Percentiles rank a stretch among this genome's conserved stretches.
phyloP scores from a whole-genome alignment of 768 basidiomycete species.

The Arthromyces matolae region DNA sequence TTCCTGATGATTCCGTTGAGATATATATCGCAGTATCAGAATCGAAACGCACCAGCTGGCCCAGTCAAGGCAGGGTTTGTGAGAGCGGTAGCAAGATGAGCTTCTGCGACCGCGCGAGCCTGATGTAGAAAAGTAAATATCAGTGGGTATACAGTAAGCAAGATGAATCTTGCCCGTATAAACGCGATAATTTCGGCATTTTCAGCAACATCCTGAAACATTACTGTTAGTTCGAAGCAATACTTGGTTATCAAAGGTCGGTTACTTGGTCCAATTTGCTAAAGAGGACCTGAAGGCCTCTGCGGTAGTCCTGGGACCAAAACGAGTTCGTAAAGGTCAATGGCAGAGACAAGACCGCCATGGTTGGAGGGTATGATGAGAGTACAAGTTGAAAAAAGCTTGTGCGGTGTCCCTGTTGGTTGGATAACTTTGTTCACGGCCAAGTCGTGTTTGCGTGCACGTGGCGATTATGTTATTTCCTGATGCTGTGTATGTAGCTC shows the following conservation, averaged over 20 bases:
- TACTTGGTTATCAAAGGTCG: not conserved
- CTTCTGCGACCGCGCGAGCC: slow-evolving; percentile 74
- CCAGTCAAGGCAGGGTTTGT: slow-evolving; percentile 46
- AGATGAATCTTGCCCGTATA: slow-evolving; percentile 58
- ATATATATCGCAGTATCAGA: not conserved
- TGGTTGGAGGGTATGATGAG: slow-evolving; percentile 26
- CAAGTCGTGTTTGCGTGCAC: slow-evolving; percentile 5
- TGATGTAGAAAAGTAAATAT: slow-evolving; percentile 25
- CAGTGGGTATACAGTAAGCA: slow-evolving; percentile 1
- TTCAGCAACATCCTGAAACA: slow-evolving; percentile 70
- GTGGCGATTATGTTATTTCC: slow-evolving; percentile 8
- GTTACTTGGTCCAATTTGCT: slow-evolving; percentile 72
- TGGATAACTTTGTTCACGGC: not conserved
- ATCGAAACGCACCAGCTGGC: slow-evolving; percentile 39
- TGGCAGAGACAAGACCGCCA: slow-evolving; percentile 90
- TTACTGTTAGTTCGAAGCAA: slow-evolving; percentile 2
- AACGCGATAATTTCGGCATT: slow-evolving; percentile 82
- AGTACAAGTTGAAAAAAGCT: slow-evolving; percentile 2
- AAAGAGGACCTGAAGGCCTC: slow-evolving; percentile 76
- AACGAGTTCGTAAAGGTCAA: slow-evolving; percentile 88
- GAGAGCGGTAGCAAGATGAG: slow-evolving; percentile 56
- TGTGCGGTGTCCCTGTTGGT: slow-evolving; percentile 4
- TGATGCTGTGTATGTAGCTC: not conserved
- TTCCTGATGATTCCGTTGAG: slow-evolving; percentile 33
- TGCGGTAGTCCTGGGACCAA: slow-evolving; percentile 90